phyloP scores from a whole-genome alignment of 768 basidiomycete species.

The Lentinula guzmanii region DNA sequence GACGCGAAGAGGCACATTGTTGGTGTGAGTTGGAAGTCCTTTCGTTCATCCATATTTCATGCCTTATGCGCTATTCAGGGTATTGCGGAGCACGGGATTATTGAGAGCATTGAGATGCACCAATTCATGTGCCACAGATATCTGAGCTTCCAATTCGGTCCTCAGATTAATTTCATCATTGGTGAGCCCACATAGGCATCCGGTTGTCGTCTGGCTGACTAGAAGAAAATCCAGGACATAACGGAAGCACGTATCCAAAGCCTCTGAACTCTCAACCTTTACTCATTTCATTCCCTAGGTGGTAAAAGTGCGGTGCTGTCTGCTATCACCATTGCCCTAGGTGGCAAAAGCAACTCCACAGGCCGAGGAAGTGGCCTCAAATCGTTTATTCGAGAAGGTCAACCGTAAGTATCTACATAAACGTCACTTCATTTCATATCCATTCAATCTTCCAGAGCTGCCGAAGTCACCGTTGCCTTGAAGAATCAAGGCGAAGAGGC shows the following conservation, averaged over 20 bases:
- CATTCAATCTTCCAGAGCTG: conserved; percentile 31
- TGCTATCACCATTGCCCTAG: conserved; percentile 88
- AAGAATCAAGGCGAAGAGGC: conserved; percentile 93
- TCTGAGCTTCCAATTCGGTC: conserved; percentile 79
- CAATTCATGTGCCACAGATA: conserved; percentile 97
- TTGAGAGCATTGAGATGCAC: conserved; percentile 78
- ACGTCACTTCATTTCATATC: background rate
- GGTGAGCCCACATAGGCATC: conserved; percentile 36
- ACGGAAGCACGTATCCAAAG: conserved; percentile 69
- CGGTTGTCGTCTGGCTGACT: background rate
- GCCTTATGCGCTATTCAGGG: conserved; percentile 35
- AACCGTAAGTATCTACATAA: conserved; percentile 44
- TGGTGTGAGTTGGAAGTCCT: conserved; percentile 32
- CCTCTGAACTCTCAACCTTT: background rate
- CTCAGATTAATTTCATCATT: conserved; percentile 96
- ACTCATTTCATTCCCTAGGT: conserved; percentile 38
- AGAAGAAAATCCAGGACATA: conserved; percentile 54
- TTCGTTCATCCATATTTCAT: background rate
- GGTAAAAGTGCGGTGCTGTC: conserved; percentile 94
- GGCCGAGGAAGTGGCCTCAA: conserved; percentile 84
- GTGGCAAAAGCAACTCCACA: conserved; percentile 88
- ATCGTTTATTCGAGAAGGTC: conserved; percentile 81
- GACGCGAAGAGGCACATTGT: conserved; percentile 39
- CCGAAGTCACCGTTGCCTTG: conserved; percentile 75
- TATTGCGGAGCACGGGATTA: conserved; percentile 82